Evolutionary conservation across 73 alveolate genomes (phyloP).

Genomic region (Paramecium bursaria): DNA sequence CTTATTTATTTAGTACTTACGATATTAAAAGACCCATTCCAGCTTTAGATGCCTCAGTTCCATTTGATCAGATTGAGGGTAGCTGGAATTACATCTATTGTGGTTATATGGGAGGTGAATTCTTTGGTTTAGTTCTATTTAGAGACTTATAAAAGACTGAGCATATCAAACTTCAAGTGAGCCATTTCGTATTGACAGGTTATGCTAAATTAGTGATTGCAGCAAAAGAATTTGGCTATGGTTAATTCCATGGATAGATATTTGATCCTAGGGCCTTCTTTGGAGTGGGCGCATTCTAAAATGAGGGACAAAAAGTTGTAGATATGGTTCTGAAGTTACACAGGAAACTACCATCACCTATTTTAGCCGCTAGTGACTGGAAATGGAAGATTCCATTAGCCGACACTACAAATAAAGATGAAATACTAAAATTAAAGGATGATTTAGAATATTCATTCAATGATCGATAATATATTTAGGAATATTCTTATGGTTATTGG

Average conservation of each 20-base stretch:
- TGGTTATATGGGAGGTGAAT: conserved; percentile 11
- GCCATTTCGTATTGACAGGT: not conserved
- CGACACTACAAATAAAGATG: conserved; percentile 32
- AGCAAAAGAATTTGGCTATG: conserved; percentile 15
- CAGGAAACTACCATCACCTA: conserved; percentile 16
- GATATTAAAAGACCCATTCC: conserved; percentile 4
- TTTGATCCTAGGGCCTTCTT: conserved; percentile 57
- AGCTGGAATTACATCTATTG: conserved; percentile 36
- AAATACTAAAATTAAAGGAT: not conserved
- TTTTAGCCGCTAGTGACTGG: conserved; percentile 4
- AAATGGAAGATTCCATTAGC: conserved; percentile 22
- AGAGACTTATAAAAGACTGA: conserved; percentile 2
- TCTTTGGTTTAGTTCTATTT: conserved; percentile 19
- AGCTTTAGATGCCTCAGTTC: conserved; percentile 13
- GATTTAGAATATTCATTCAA: not conserved
- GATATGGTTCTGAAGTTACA: conserved; percentile 43
- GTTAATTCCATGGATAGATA: conserved; percentile 40
- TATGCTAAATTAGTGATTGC: conserved; percentile 23
- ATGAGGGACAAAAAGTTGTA: conserved; percentile 25
- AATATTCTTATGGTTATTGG: not conserved
- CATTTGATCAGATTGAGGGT: conserved; percentile 24
- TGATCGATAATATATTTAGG: not conserved
- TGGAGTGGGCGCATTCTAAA: conserved; percentile 12
- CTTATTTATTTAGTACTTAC: conserved; percentile 54
- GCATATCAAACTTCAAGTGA: not conserved